These are phyloP conservation scores for Termitomyces sp. DNA, from an alignment of 1,284 basidiomycete genomes.

Conservation along the genomic window DNA sequence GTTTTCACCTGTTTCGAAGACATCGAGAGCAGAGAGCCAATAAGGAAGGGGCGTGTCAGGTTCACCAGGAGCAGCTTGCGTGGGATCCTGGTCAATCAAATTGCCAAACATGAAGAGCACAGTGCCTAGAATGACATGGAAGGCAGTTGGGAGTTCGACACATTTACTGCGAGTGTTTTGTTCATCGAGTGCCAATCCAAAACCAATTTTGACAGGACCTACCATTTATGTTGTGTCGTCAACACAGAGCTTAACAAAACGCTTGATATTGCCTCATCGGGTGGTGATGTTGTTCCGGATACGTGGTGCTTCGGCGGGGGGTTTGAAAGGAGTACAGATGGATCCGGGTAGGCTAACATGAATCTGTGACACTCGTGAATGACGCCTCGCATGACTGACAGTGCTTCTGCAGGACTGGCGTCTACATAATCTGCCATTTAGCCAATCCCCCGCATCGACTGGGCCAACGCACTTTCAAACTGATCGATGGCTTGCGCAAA, in stretches of 20 bases:
- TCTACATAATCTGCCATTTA: slow-evolving; percentile 27
- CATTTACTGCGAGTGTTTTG: slow-evolving; percentile 27
- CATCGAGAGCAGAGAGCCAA: slow-evolving; percentile 61
- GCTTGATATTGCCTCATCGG: slow-evolving; percentile 2
- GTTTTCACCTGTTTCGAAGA: slow-evolving; percentile 62
- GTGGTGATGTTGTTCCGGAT: neutral
- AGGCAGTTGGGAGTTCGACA: slow-evolving; percentile 52
- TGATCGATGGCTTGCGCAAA: slow-evolving; percentile 50
- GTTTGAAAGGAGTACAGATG: slow-evolving; percentile 42
- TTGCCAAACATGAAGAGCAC: slow-evolving; percentile 59
- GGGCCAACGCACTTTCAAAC: slow-evolving; percentile 48
- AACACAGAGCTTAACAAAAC: slow-evolving; percentile 2
- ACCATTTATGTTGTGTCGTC: slow-evolving; percentile 15
- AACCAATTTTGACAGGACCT: neutral
- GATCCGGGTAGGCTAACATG: slow-evolving; percentile 48
- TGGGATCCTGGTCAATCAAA: slow-evolving; percentile 46
- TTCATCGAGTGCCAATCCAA: slow-evolving; percentile 3
- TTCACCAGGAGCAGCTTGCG: slow-evolving; percentile 48
- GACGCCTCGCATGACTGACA: slow-evolving; percentile 54
- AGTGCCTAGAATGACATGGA: slow-evolving; percentile 60
- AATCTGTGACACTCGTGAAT: slow-evolving; percentile 64
- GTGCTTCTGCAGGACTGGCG: slow-evolving; percentile 42
- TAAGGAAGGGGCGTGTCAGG: slow-evolving; percentile 47
- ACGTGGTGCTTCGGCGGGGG: slow-evolving; percentile 2
- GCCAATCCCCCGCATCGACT: neutral